These are phyloP conservation scores for Phalaenopsis equestris DNA, from an alignment of 106 monocot genomes.

Conservation along the genomic window DNA sequence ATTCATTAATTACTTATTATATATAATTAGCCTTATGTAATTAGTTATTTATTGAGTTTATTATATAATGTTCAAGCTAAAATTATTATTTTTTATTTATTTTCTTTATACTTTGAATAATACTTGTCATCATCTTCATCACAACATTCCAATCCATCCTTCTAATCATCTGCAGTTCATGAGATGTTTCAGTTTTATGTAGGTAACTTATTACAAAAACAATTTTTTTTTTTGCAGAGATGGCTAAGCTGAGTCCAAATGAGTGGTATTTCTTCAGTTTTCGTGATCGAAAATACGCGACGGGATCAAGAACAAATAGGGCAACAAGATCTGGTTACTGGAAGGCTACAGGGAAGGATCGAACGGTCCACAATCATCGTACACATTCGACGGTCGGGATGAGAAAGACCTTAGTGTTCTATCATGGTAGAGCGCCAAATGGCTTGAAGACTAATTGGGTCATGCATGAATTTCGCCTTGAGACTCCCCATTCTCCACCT, in stretches of 20 bases:
- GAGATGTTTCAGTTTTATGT: too few species aligned
- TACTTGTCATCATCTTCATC: too few species aligned
- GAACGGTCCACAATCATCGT: conserved; percentile 16
- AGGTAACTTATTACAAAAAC: too few species aligned
- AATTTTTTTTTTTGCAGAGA: conserved; percentile 9
- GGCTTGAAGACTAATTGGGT: conserved; percentile 50
- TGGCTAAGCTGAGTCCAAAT: conserved; percentile 44
- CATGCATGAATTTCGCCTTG: conserved; percentile 63
- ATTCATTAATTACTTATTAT: too few species aligned
- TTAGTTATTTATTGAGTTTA: too few species aligned
- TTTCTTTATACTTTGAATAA: too few species aligned
- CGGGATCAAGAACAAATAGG: conserved; percentile 49
- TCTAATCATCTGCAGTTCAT: too few species aligned
- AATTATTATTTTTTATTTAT: too few species aligned
- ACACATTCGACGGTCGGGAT: conserved; percentile 39
- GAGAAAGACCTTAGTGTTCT: conserved; percentile 67
- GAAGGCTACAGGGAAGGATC: conserved; percentile 68
- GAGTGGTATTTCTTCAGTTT: conserved; percentile 90
- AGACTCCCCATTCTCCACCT: conserved; percentile 38
- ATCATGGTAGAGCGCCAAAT: conserved; percentile 56
- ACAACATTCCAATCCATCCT: too few species aligned
- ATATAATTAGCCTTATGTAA: too few species aligned
- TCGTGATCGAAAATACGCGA: conserved; percentile 69
- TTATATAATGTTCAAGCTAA: too few species aligned
- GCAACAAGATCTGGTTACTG: conserved; percentile 64